Evolutionary conservation across 2,329 filamentous ascomycete species (phyloP).

Genomic region (Penicillium sp.): DNA sequence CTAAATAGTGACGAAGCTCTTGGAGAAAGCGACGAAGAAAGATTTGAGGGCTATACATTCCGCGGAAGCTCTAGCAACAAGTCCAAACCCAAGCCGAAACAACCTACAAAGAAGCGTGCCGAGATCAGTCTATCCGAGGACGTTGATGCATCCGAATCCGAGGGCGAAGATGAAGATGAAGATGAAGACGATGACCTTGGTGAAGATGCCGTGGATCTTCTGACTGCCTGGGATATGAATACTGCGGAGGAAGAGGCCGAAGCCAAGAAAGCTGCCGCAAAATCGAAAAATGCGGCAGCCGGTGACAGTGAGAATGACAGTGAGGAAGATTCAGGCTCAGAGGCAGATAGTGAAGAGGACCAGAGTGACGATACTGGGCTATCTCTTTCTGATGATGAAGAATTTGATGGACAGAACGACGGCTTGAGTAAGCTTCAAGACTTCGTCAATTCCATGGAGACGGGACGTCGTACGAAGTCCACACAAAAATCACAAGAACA

Average conservation of each 20-base stretch:
- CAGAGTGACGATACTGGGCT: slow-evolving; percentile 41
- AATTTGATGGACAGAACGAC: slow-evolving; percentile 50
- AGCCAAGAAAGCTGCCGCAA: slow-evolving; percentile 30
- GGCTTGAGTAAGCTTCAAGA: slow-evolving; percentile 66
- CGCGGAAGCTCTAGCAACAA: slow-evolving; percentile 56
- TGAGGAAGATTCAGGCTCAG: slow-evolving; percentile 38
- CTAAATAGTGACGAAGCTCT: slow-evolving; percentile 80
- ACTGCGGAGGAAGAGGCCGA: slow-evolving; percentile 43
- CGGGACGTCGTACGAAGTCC: slow-evolving; percentile 36
- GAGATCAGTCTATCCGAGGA: slow-evolving; percentile 54
- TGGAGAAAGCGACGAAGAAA: slow-evolving; percentile 83
- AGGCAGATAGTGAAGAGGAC: slow-evolving; percentile 46
- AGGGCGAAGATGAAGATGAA: slow-evolving; percentile 41
- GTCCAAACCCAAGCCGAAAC: slow-evolving; percentile 36
- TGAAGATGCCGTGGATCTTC: slow-evolving; percentile 63
- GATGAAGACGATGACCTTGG: slow-evolving; percentile 62
- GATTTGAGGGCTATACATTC: slow-evolving; percentile 74
- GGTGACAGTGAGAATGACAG: slow-evolving; percentile 17
- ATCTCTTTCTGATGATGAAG: slow-evolving; percentile 47
- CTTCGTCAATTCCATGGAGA: slow-evolving; percentile 66
- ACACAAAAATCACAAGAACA: slow-evolving; percentile 55
- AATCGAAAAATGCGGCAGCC: slow-evolving; percentile 28
- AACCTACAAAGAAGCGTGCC: slow-evolving; percentile 25
- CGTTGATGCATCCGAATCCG: slow-evolving; percentile 44
- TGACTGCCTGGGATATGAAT: slow-evolving; percentile 61